phyloP scores from a whole-genome alignment of 768 basidiomycete genomes.

The Hemileccinum impolitum region DNA sequence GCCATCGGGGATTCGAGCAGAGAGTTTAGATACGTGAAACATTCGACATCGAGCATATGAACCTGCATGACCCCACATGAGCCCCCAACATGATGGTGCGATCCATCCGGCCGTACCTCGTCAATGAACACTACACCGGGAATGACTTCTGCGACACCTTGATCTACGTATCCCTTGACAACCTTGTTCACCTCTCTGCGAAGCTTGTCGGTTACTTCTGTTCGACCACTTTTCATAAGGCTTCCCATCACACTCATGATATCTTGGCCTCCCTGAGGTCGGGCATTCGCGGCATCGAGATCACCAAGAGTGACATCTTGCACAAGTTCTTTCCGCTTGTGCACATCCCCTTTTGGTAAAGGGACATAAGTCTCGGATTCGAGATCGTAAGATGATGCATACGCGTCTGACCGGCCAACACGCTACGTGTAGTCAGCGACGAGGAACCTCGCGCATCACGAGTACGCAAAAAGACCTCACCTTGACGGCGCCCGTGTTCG shows the following conservation, averaged over 20 bases:
- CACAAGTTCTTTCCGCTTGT: conserved; percentile 93
- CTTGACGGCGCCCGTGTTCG: conserved; percentile 93
- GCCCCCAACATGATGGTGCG: not conserved
- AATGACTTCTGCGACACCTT: conserved; percentile 96
- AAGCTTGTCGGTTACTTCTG: conserved; percentile 96
- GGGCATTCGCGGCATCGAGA: conserved; percentile 93
- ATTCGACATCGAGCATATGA: conserved; percentile 99
- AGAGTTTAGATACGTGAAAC: conserved; percentile 97
- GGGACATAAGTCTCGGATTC: conserved; percentile 99
- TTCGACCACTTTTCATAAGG: conserved; percentile 88
- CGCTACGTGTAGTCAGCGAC: conserved; percentile 52
- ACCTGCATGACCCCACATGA: conserved; percentile 54
- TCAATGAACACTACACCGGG: conserved; percentile 99
- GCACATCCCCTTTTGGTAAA: conserved; percentile 93
- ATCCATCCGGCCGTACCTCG: conserved; percentile 58
- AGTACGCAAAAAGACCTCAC: conserved; percentile 38
- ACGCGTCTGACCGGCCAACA: conserved; percentile 95
- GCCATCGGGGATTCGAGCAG: conserved; percentile 95
- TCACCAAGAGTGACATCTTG: conserved; percentile 95
- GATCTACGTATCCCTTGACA: conserved; percentile 95
- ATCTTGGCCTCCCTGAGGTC: conserved; percentile 95
- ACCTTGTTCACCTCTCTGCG: conserved; percentile 95
- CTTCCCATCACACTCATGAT: conserved; percentile 98
- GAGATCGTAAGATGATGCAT: conserved; percentile 95
- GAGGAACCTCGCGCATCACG: not conserved